These are phyloP conservation scores for Panellus pusillus DNA, from an alignment of 768 basidiomycete genomes.

Conservation along the genomic window DNA sequence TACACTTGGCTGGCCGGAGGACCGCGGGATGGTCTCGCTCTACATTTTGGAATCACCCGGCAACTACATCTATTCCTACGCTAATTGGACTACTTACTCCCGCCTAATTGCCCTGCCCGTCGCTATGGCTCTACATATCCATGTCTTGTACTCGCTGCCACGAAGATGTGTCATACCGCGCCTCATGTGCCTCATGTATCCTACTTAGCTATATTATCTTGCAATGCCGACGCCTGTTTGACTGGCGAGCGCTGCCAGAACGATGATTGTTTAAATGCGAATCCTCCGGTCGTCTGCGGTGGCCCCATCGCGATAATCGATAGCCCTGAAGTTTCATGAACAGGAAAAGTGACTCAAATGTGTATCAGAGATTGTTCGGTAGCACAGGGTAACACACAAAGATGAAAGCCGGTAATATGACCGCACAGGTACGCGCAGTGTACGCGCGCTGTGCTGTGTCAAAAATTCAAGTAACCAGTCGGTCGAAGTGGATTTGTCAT, in stretches of 20 bases:
- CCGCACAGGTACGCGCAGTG: too few species aligned
- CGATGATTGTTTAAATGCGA: too few species aligned
- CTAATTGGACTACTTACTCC: slow-evolving; percentile 12
- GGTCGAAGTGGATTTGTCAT: slow-evolving; percentile 3
- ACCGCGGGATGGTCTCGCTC: background rate
- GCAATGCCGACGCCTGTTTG: slow-evolving; percentile 15
- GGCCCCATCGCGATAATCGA: background rate
- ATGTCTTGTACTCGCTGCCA: slow-evolving; percentile 14
- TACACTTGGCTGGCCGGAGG: slow-evolving; percentile 16
- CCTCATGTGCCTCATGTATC: slow-evolving; percentile 12
- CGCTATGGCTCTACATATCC: slow-evolving; percentile 9
- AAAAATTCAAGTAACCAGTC: background rate
- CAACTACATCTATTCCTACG: background rate
- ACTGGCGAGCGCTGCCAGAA: background rate
- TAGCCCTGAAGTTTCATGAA: background rate
- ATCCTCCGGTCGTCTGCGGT: too few species aligned
- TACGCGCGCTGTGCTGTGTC: too few species aligned
- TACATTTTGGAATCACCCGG: slow-evolving; percentile 14
- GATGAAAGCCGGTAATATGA: too few species aligned
- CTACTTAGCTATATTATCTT: slow-evolving; percentile 19
- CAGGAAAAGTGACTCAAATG: too few species aligned
- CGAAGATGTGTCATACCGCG: slow-evolving; percentile 8
- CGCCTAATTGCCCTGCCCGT: slow-evolving; percentile 10
- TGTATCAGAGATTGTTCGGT: too few species aligned
- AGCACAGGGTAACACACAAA: too few species aligned